Percentiles rank a stretch among this genome's conserved stretches.
phyloP scores from a whole-genome alignment of 148 eudicot genomes.

The Vaccinium myrtillus region DNA sequence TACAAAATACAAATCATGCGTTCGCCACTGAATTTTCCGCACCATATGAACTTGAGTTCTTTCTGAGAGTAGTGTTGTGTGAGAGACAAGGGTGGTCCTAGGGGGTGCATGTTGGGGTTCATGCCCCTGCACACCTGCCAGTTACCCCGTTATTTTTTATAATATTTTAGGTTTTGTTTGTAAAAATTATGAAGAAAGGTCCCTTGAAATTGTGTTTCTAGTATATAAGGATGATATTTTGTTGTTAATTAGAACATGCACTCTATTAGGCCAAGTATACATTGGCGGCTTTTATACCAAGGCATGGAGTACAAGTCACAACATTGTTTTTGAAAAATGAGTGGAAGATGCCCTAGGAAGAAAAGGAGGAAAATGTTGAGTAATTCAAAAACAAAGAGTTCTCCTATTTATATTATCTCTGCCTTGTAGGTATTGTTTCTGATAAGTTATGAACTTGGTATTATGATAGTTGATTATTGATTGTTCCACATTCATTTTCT shows the following conservation, averaged over 20 bases:
- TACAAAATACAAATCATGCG: too few relatives aligned
- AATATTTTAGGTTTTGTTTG: too few relatives aligned
- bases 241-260: not conserved
- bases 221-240: too few relatives aligned
- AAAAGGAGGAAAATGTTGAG: not conserved
- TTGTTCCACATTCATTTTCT: constrained; percentile 7
- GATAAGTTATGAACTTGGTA: not conserved
- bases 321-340: not conserved
- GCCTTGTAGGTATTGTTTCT: not conserved
- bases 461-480: not conserved
- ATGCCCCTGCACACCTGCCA: too few relatives aligned
- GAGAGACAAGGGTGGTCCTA: not conserved
- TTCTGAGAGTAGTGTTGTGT: not conserved
- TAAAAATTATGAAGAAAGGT: too few relatives aligned
- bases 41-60: not conserved
- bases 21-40: not conserved
- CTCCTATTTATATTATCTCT: not conserved
- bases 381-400: not conserved
- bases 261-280: not conserved
- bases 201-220: too few relatives aligned
- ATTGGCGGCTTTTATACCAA: not conserved
- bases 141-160: too few relatives aligned
- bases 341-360: not conserved
- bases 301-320: not conserved
- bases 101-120: too few relatives aligned